Evolutionary conservation across 768 basidiomycete species (phyloP).

Genomic region (Saitozyma sp.): DNA sequence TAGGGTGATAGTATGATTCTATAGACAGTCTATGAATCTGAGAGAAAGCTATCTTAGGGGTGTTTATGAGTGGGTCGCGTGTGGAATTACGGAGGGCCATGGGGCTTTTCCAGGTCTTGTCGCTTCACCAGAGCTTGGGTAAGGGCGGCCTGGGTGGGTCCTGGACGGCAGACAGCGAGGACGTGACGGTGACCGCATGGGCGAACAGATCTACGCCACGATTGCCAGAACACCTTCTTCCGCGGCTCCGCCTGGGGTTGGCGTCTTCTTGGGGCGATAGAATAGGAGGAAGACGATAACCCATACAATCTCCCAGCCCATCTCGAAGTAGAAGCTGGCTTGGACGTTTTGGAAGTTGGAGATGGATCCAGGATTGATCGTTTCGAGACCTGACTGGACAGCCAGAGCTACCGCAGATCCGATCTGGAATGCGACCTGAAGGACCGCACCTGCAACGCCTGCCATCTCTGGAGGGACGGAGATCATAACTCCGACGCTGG

Average conservation of each 20-base stretch:
- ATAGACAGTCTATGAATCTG: too few species aligned
- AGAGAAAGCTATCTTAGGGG: too few species aligned
- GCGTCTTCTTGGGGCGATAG: conserved; percentile 15
- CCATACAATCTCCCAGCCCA: conserved; percentile 20
- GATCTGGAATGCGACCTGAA: conserved; percentile 43
- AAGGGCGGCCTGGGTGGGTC: neutral
- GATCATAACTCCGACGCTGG: conserved; percentile 43
- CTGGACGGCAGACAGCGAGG: too few species aligned
- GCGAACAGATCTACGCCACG: too few species aligned
- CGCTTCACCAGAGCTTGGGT: too few species aligned
- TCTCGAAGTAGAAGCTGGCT: conserved; percentile 17
- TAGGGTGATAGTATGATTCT: too few species aligned
- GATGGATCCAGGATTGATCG: conserved; percentile 18
- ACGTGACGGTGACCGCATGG: too few species aligned
- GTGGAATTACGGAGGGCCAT: too few species aligned
- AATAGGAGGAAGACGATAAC: conserved; percentile 17
- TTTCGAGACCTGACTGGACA: conserved; percentile 49
- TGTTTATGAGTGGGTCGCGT: too few species aligned
- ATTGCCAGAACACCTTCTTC: conserved; percentile 9
- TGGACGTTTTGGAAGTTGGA: conserved; percentile 21
- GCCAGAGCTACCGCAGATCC: conserved; percentile 61
- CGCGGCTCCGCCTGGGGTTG: conserved; percentile 7
- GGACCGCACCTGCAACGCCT: conserved; percentile 45
- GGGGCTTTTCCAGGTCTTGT: too few species aligned
- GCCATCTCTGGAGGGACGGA: conserved; percentile 41